Evolutionary conservation across 2,329 filamentous ascomycete genomes (phyloP).

Genomic region (Didymella keratinophila): DNA sequence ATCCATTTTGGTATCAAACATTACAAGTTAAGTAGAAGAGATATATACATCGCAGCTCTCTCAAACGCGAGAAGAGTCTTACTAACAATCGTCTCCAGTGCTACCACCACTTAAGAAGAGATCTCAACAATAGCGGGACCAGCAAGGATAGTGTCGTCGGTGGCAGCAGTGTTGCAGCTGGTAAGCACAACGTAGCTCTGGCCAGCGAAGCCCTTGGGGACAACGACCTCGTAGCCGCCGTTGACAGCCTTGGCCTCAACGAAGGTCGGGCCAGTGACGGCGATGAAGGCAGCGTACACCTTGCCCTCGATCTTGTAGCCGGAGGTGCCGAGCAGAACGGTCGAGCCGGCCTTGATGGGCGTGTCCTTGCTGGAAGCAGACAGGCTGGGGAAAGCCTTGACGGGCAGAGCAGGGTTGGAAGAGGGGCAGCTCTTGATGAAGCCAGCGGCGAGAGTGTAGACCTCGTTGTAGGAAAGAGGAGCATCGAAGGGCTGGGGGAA

Average conservation of each 20-base stretch:
- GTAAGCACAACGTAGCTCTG: slow-evolving; percentile 40
- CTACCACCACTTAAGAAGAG: slow-evolving; percentile 6
- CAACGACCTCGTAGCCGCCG: slow-evolving; percentile 29
- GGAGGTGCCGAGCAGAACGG: slow-evolving; percentile 23
- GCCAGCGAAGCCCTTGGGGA: slow-evolving; percentile 34
- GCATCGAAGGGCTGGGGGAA: slow-evolving; percentile 68
- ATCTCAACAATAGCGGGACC: slow-evolving; percentile 36
- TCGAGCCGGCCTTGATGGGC: slow-evolving; percentile 28
- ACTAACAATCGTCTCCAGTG: not conserved
- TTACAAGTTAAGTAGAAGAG: slow-evolving; percentile 15
- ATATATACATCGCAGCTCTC: slow-evolving; percentile 13
- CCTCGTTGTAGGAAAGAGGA: slow-evolving; percentile 64
- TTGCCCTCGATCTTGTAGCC: slow-evolving; percentile 32
- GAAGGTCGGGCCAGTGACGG: slow-evolving; percentile 34
- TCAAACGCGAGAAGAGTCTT: not conserved
- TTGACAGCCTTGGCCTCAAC: slow-evolving; percentile 24
- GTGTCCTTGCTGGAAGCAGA: slow-evolving; percentile 24
- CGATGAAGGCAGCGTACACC: slow-evolving; percentile 38
- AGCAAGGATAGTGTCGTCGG: slow-evolving; percentile 37
- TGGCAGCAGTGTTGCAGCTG: slow-evolving; percentile 35
- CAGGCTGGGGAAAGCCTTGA: slow-evolving; percentile 67
- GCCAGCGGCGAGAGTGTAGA: slow-evolving; percentile 69
- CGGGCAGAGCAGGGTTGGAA: slow-evolving; percentile 63
- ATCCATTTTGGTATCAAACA: slow-evolving; percentile 9
- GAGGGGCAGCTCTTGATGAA: slow-evolving; percentile 68